phyloP scores from a whole-genome alignment of 1,139 yeast species.

The Saccharomyces pastorianus region DNA sequence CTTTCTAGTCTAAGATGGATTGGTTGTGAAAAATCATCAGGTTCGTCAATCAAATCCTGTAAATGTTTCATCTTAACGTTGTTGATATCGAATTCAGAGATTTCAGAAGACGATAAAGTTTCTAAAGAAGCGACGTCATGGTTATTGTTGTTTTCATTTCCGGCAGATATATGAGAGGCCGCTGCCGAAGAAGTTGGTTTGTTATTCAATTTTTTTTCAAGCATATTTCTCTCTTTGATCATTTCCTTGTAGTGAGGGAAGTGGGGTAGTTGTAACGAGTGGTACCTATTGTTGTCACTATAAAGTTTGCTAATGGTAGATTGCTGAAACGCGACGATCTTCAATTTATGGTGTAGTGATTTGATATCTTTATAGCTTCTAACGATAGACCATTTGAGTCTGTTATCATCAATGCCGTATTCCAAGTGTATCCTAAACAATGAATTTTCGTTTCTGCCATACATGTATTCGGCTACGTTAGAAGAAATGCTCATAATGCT shows the following conservation, averaged over 20 bases:
- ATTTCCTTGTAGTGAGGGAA: slow-evolving; percentile 28
- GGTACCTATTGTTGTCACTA: slow-evolving; percentile 20
- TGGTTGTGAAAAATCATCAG: slow-evolving; percentile 23
- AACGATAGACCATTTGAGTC: slow-evolving; percentile 73
- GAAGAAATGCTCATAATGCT: slow-evolving; percentile 1
- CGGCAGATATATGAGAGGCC: neutral
- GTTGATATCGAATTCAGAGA: slow-evolving; percentile 14
- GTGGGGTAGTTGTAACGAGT: slow-evolving; percentile 24
- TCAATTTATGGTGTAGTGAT: slow-evolving; percentile 59
- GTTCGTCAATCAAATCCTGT: slow-evolving; percentile 26
- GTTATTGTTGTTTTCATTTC: neutral
- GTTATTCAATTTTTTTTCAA: neutral
- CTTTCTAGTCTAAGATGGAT: slow-evolving; percentile 40
- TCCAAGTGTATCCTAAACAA: slow-evolving; percentile 61
- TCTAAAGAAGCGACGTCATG: neutral
- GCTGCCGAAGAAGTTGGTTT: slow-evolving; percentile 1
- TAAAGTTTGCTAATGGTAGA: slow-evolving; percentile 22
- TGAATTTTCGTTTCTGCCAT: slow-evolving; percentile 26
- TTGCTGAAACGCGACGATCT: slow-evolving; percentile 42
- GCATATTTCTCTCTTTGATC: slow-evolving; percentile 3
- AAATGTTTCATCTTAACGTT: slow-evolving; percentile 27
- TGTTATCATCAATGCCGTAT: slow-evolving; percentile 78
- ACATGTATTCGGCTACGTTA: slow-evolving; percentile 4
- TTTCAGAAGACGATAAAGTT: slow-evolving; percentile 9
- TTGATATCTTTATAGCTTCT: slow-evolving; percentile 66